These are phyloP conservation scores for Asterochloris erici DNA, from an alignment of 139 green algal species.

Conservation along the genomic window DNA sequence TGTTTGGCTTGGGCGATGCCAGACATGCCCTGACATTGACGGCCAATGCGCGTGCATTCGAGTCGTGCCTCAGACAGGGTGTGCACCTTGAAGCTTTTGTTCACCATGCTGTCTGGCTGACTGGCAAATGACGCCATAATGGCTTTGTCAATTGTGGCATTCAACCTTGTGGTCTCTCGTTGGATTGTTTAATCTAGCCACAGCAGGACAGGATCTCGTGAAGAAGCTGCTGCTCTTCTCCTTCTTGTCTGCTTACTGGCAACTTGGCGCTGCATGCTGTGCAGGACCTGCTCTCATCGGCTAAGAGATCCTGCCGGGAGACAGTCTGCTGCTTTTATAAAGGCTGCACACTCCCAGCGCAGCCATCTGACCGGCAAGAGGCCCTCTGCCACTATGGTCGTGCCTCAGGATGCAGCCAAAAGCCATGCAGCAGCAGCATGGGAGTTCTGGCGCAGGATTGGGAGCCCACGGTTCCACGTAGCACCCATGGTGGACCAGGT, in stretches of 20 bases:
- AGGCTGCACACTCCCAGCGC: too few relatives aligned
- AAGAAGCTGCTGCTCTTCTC: too few relatives aligned
- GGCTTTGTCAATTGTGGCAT: too few relatives aligned
- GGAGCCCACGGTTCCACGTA: slow-evolving; percentile 72
- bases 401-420: too few relatives aligned
- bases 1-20: slow-evolving; percentile 45
- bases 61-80: slow-evolving; percentile 23
- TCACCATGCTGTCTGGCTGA: slow-evolving; percentile 57
- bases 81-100: slow-evolving; percentile 40
- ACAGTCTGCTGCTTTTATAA: too few relatives aligned
- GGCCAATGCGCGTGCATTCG: slow-evolving; percentile 45
- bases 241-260: too few relatives aligned
- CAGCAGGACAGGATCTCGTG: too few relatives aligned
- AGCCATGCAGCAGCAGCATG: slow-evolving; percentile 44
- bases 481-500: slow-evolving; percentile 97
- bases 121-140: slow-evolving; percentile 18
- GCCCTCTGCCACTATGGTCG: background rate
- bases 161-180: too few relatives aligned
- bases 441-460: slow-evolving; percentile 73
- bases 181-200: too few relatives aligned
- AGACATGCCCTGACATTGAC: slow-evolving; percentile 41
- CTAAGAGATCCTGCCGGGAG: too few relatives aligned
- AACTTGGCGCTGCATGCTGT: too few relatives aligned
- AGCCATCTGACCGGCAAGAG: background rate
- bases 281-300: too few relatives aligned